Evolutionary conservation across 768 basidiomycete species (phyloP).

Genomic region (Mycena capillaripes): DNA sequence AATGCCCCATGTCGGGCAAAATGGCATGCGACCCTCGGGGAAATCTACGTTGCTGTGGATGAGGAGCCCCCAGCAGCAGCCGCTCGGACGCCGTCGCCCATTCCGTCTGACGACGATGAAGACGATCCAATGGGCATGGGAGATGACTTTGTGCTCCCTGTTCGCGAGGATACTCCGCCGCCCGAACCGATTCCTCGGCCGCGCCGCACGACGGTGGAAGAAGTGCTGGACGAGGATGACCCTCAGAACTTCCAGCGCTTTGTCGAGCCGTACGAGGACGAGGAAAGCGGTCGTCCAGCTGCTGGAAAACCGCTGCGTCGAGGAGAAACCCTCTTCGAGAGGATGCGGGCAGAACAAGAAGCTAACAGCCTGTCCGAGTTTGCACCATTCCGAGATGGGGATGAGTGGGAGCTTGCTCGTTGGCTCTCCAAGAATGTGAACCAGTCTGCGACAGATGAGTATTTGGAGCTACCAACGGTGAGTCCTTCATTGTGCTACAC

Average conservation of each 20-base stretch:
- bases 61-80: background rate
- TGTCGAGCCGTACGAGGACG: background rate
- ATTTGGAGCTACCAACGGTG: slow-evolving; percentile 38
- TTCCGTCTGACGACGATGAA: background rate
- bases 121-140: background rate
- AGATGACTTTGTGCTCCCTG: background rate
- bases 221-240: slow-evolving; percentile 5
- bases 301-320: slow-evolving; percentile 1
- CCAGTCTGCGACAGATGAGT: slow-evolving; percentile 44
- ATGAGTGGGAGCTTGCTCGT: slow-evolving; percentile 22
- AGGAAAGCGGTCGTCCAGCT: background rate
- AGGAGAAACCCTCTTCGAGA: slow-evolving; percentile 18
- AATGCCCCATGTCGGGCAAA: background rate
- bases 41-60: background rate
- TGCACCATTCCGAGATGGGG: slow-evolving; percentile 24
- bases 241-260: background rate
- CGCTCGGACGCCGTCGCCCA: background rate
- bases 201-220: background rate
- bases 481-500: background rate
- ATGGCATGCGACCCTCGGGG: background rate
- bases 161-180: background rate
- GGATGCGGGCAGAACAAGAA: slow-evolving; percentile 11
- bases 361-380: slow-evolving; percentile 1
- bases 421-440: slow-evolving; percentile 45
- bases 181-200: background rate